phyloP scores from a whole-genome alignment of 2,329 filamentous ascomycete genomes.

The Colletotrichum caudatum region DNA sequence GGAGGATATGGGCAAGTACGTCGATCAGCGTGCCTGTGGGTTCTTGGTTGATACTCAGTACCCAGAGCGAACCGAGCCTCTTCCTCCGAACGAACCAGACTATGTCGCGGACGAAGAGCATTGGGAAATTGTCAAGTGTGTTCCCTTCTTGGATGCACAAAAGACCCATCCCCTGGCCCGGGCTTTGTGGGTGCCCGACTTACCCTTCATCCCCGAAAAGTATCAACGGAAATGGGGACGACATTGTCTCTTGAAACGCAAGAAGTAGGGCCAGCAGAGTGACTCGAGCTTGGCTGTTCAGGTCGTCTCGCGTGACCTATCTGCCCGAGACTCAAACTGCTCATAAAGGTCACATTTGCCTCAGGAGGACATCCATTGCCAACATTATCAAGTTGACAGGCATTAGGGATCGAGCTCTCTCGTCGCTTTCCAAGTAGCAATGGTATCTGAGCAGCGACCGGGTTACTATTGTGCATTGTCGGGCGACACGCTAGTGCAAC shows the following conservation, averaged over 20 bases:
- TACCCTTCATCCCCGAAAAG: slow-evolving; percentile 74
- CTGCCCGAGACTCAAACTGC: not conserved
- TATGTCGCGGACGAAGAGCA: slow-evolving; percentile 78
- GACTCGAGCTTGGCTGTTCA: not conserved
- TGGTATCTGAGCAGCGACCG: not conserved
- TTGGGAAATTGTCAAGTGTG: slow-evolving; percentile 84
- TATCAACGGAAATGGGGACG: slow-evolving; percentile 84
- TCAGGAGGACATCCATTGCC: too few relatives aligned
- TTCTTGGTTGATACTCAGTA: slow-evolving; percentile 93
- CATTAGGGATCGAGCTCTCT: not conserved
- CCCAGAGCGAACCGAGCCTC: slow-evolving; percentile 61
- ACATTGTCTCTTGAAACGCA: slow-evolving; percentile 84
- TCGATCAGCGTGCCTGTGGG: slow-evolving; percentile 78
- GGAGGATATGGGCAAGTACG: slow-evolving; percentile 90
- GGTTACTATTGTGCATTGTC: not conserved
- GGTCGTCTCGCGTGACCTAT: not conserved
- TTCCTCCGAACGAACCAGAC: slow-evolving; percentile 80
- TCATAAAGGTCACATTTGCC: not conserved
- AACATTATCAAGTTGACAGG: not conserved
- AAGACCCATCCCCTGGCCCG: slow-evolving; percentile 80
- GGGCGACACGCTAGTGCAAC: not conserved
- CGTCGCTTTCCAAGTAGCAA: too few relatives aligned
- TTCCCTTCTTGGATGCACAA: slow-evolving; percentile 83
- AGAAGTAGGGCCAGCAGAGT: slow-evolving; percentile 44
- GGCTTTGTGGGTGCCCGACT: slow-evolving; percentile 84